These are phyloP conservation scores for Scopulariopsis brevicaulis DNA, from an alignment of 2,329 filamentous ascomycete genomes.

Conservation along the genomic window DNA sequence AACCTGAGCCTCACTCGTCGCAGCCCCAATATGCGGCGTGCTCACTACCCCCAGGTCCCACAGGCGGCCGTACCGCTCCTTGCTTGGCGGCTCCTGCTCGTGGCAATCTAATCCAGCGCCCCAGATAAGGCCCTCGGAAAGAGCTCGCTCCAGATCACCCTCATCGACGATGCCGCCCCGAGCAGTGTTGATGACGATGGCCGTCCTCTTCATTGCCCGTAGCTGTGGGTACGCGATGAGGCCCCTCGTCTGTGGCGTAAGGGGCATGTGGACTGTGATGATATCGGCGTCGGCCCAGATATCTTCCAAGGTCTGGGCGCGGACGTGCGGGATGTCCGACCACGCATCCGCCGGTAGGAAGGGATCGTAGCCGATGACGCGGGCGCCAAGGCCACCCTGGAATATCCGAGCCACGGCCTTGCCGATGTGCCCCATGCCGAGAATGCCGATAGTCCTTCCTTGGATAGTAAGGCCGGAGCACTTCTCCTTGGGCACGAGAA, in stretches of 20 bases:
- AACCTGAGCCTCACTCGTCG: slow-evolving; percentile 22
- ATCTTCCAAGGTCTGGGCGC: slow-evolving; percentile 17
- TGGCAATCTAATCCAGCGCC: slow-evolving; percentile 27
- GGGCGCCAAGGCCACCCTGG: slow-evolving; percentile 19
- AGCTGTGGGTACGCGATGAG: slow-evolving; percentile 17
- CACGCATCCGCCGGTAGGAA: slow-evolving; percentile 19
- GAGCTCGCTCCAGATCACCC: slow-evolving; percentile 16
- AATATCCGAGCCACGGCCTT: slow-evolving; percentile 22
- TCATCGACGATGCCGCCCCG: slow-evolving; percentile 28
- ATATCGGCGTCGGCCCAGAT: slow-evolving; percentile 20
- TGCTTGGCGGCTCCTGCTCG: slow-evolving; percentile 24
- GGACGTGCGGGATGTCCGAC: slow-evolving; percentile 18
- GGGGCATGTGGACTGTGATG: slow-evolving; percentile 23
- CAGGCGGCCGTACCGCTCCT: slow-evolving; percentile 18
- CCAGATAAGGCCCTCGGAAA: slow-evolving; percentile 21
- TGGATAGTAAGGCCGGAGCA: slow-evolving; percentile 25
- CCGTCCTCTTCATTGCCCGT: slow-evolving; percentile 21
- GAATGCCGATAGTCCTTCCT: slow-evolving; percentile 21
- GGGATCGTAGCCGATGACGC: slow-evolving; percentile 23
- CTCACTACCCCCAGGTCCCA: slow-evolving; percentile 24
- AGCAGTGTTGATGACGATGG: slow-evolving; percentile 26
- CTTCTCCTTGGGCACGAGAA: slow-evolving; percentile 22
- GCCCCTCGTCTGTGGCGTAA: slow-evolving; percentile 18
- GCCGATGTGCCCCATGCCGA: slow-evolving; percentile 27
- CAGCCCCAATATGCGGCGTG: slow-evolving; percentile 33